Conservation (phyloP, 495 filamentous ascomycete species). For the Thozetella sp. region DNA sequence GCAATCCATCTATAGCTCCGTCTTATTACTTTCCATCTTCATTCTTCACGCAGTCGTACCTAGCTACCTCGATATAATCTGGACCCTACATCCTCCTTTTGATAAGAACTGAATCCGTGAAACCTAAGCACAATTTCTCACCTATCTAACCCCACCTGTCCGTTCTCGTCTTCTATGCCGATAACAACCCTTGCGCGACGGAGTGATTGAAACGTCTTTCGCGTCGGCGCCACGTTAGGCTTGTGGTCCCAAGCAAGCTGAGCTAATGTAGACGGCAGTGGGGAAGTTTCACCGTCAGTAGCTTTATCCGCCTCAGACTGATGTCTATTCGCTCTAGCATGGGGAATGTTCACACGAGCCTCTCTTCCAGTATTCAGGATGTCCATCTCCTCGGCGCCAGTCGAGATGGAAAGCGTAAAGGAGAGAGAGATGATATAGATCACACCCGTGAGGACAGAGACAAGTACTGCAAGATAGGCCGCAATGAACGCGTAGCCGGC, state of each 20-base stretch:
- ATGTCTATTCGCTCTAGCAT: not conserved
- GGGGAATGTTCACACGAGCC: not conserved
- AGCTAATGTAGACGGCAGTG: not conserved
- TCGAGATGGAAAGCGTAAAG: not conserved
- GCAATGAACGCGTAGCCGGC: constrained; percentile 17
- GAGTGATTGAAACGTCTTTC: not conserved
- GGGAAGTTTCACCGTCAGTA: no score
- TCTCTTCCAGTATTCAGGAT: not conserved
- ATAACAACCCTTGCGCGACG: not conserved
- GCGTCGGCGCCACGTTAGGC: no score
- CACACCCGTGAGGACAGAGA: constrained; percentile 37
- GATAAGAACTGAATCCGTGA: no score
- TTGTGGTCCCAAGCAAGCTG: not conserved
- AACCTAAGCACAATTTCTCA: no score
- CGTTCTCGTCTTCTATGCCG: no score
- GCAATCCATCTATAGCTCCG: no score
- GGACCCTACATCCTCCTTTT: no score
- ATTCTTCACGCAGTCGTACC: no score
- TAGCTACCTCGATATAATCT: no score
- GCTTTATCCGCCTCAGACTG: not conserved
- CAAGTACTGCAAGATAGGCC: constrained; percentile 4
- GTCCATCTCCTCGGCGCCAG: constrained; percentile 10
- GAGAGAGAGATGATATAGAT: constrained; percentile 31
- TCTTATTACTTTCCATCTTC: no score
- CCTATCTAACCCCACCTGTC: no score